A percentile compares a stretch with the other conserved stretches of the same genome.
phyloP scores from a whole-genome alignment of 306 rosid species.

The Trichosanthes cucumerina region DNA sequence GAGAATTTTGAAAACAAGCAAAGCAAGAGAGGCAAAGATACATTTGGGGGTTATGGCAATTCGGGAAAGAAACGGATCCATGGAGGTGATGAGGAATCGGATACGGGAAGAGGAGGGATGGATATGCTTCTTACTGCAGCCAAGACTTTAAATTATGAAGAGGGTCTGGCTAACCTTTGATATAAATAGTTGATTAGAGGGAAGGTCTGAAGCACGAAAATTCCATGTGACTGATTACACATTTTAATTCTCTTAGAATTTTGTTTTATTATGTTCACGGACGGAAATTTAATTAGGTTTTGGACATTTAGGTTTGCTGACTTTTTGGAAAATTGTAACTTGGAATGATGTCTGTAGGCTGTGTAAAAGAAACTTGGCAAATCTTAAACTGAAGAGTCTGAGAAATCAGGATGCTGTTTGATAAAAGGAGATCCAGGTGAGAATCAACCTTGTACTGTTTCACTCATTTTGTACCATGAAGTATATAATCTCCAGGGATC shows the following conservation, averaged over 20 bases:
- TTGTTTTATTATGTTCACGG: not conserved
- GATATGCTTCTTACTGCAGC: constrained; percentile 83
- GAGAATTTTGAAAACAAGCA: constrained; percentile 30
- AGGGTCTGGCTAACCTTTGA: constrained; percentile 28
- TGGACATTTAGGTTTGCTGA: constrained; percentile 3
- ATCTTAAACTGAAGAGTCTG: constrained; percentile 5
- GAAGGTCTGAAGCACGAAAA: not conserved
- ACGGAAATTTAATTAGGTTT: not conserved
- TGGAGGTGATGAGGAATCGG: constrained; percentile 32
- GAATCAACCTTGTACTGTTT: not conserved
- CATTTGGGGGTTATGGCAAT: constrained; percentile 18
- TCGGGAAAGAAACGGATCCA: constrained; percentile 18
- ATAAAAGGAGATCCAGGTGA: constrained; percentile 7
- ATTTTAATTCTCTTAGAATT: constrained; percentile 1
- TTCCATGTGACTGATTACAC: not conserved
- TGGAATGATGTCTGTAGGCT: constrained; percentile 5
- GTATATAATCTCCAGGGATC: not conserved
- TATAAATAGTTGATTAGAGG: not conserved
- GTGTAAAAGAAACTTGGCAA: constrained; percentile 8
- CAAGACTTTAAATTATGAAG: constrained; percentile 49
- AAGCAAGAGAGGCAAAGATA: constrained; percentile 24
- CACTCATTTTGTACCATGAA: constrained; percentile 8
- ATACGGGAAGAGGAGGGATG: constrained; percentile 59
- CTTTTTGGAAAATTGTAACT: not conserved
- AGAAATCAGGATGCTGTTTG: constrained; percentile 1